A percentile compares a stretch with the other conserved stretches of the same genome.
Conservation (phyloP, 495 filamentous ascomycete genomes). For the Amniculicola lignicola region DNA sequence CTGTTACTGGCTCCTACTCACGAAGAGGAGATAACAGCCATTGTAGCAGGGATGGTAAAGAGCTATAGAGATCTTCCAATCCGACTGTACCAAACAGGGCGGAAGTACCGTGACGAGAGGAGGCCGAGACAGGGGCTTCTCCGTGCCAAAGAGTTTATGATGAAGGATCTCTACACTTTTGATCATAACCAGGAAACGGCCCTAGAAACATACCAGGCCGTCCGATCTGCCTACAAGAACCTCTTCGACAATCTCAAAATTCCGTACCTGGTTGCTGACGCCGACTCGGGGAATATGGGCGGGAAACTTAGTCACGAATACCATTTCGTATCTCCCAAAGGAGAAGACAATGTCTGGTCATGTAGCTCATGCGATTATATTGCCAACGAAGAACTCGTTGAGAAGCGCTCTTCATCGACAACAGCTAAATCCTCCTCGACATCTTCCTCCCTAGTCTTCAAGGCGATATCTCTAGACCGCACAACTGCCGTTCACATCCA, state of each 20-base stretch:
- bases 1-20: conserved; percentile 89
- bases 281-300: conserved; percentile 94
- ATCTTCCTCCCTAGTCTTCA: conserved; percentile 47
- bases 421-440: not conserved
- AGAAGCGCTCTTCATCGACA: no score
- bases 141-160: conserved; percentile 87
- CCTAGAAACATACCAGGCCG: conserved; percentile 69
- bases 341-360: conserved; percentile 79
- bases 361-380: conserved; percentile 72
- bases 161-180: conserved; percentile 99
- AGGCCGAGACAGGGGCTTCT: conserved; percentile 85
- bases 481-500: conserved; percentile 69
- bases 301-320: conserved; percentile 92
- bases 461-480: conserved; percentile 66
- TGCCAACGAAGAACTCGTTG: conserved; percentile 81
- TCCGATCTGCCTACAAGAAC: conserved; percentile 64
- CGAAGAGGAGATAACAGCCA: conserved; percentile 88
- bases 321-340: conserved; percentile 73
- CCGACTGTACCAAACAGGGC: conserved; percentile 84
- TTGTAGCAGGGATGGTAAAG: conserved; percentile 69
- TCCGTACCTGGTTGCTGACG: conserved; percentile 78
- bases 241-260: conserved; percentile 82
- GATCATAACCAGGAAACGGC: conserved; percentile 65
- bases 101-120: conserved; percentile 92
- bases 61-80: conserved; percentile 87